Conservation (phyloP, 2,329 filamentous ascomycete genomes). For the Colletotrichum liriopes region DNA sequence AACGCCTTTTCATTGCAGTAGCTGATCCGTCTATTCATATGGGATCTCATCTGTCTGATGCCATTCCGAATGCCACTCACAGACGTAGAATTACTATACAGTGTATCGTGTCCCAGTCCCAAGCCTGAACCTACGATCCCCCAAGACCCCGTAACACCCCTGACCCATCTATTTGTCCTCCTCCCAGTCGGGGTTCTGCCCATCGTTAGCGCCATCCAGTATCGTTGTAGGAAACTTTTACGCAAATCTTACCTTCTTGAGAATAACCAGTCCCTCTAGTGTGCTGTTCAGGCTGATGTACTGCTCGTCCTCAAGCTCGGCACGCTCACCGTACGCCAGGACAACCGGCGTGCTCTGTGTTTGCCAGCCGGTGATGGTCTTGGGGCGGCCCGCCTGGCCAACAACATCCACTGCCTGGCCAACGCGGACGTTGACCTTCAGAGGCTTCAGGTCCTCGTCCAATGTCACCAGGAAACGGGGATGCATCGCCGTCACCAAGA, state of each 20-base stretch:
- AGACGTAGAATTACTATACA: slow-evolving; percentile 44
- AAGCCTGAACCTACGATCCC: slow-evolving; percentile 41
- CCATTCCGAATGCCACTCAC: slow-evolving; percentile 40
- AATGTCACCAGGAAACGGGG: slow-evolving; percentile 96
- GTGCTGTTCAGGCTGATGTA: slow-evolving; percentile 94
- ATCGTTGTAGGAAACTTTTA: background rate
- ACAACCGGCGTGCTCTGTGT: slow-evolving; percentile 99
- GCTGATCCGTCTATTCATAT: slow-evolving; percentile 41
- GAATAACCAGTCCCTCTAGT: slow-evolving; percentile 93
- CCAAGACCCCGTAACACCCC: slow-evolving; percentile 21
- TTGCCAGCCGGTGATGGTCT: slow-evolving; percentile 99
- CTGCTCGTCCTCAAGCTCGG: slow-evolving; percentile 97
- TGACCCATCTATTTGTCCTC: slow-evolving; percentile 59
- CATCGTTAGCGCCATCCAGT: slow-evolving; percentile 11
- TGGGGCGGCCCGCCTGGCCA: slow-evolving; percentile 94
- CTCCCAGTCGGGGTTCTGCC: slow-evolving; percentile 70
- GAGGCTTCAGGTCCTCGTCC: slow-evolving; percentile 92
- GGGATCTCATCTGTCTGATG: slow-evolving; percentile 38
- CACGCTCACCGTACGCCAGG: slow-evolving; percentile 93
- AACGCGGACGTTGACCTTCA: slow-evolving; percentile 96
- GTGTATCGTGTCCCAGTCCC: slow-evolving; percentile 42
- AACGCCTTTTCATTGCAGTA: slow-evolving; percentile 36
- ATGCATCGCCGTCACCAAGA: slow-evolving; percentile 96
- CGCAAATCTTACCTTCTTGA: slow-evolving; percentile 84
- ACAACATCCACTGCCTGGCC: slow-evolving; percentile 99